Percentiles rank a stretch among this genome's conserved stretches.
Conservation (phyloP, 345 rosid genomes). For the Barbarea vulgaris region DNA sequence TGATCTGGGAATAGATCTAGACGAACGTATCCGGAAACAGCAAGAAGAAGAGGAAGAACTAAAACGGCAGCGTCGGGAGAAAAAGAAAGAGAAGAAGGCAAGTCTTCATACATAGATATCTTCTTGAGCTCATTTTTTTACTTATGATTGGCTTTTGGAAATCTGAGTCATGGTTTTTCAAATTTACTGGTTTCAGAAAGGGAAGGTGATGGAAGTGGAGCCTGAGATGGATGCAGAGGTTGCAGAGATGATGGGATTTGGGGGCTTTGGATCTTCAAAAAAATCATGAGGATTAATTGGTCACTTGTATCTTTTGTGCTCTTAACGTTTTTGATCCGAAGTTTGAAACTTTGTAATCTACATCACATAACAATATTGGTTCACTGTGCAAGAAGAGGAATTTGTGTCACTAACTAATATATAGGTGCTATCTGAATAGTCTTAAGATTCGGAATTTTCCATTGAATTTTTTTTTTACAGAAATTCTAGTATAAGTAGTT, state of each 20-base stretch:
- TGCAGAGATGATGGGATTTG: slow-evolving; percentile 97
- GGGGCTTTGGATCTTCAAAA: slow-evolving; percentile 86
- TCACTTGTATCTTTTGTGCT: slow-evolving; percentile 21
- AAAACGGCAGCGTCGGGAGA: slow-evolving; percentile 79
- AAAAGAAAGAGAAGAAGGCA: slow-evolving; percentile 96
- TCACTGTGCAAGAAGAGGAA: slow-evolving; percentile 7
- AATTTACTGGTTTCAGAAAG: slow-evolving; percentile 57
- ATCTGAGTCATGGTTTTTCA: background rate
- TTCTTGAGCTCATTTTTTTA: background rate
- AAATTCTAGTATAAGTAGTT: too few relatives aligned
- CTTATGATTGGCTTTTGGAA: slow-evolving; percentile 10
- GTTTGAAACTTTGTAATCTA: slow-evolving; percentile 21
- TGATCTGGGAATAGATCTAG: slow-evolving; percentile 60
- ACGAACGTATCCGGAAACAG: slow-evolving; percentile 82
- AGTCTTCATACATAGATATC: slow-evolving; percentile 21
- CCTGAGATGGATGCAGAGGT: slow-evolving; percentile 87
- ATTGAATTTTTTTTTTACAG: too few relatives aligned
- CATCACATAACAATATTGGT: background rate
- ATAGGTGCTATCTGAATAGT: too few relatives aligned
- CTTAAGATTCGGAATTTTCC: too few relatives aligned
- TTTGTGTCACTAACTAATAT: background rate
- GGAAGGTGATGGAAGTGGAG: slow-evolving; percentile 79
- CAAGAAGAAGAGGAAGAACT: slow-evolving; percentile 91
- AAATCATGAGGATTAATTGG: slow-evolving; percentile 42
- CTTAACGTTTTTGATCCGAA: slow-evolving; percentile 13